These are phyloP conservation scores for Clarireedia paspali DNA, from an alignment of 2,329 filamentous ascomycete species.

Conservation along the genomic window DNA sequence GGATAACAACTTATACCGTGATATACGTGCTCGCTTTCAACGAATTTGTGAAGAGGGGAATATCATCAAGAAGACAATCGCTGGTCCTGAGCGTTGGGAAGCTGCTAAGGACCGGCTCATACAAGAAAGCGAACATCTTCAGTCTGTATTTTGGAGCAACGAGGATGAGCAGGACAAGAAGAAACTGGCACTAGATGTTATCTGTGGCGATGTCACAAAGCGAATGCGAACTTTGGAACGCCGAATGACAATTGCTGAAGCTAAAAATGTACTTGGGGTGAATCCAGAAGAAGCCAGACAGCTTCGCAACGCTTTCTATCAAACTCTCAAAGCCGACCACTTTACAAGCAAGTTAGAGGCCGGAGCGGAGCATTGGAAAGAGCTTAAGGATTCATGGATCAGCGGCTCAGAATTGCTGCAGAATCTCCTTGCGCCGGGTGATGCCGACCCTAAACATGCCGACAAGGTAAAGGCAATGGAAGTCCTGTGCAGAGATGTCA, in stretches of 20 bases:
- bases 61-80: slow-evolving; percentile 68
- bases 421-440: slow-evolving; percentile 42
- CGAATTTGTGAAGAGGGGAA: slow-evolving; percentile 59
- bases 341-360: slow-evolving; percentile 69
- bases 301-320: slow-evolving; percentile 58
- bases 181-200: slow-evolving; percentile 65
- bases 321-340: slow-evolving; percentile 55
- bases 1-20: slow-evolving; percentile 53
- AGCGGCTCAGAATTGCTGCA: slow-evolving; percentile 47
- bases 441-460: slow-evolving; percentile 43
- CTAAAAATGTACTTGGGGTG: slow-evolving; percentile 63
- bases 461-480: slow-evolving; percentile 60
- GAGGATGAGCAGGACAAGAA: slow-evolving; percentile 53
- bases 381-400: slow-evolving; percentile 63
- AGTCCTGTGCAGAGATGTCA: slow-evolving; percentile 64
- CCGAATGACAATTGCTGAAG: slow-evolving; percentile 65
- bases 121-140: slow-evolving; percentile 55
- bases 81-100: slow-evolving; percentile 68
- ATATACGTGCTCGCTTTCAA: slow-evolving; percentile 60
- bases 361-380: slow-evolving; percentile 62
- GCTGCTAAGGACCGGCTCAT: slow-evolving; percentile 60
- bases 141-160: slow-evolving; percentile 51
- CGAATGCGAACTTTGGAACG: slow-evolving; percentile 58
- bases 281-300: slow-evolving; percentile 61
- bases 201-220: slow-evolving; percentile 78